Base-by-base conservation (phyloP, 1,284 basidiomycete genomes). In the Cutaneotrichosporon sp. region DNA sequence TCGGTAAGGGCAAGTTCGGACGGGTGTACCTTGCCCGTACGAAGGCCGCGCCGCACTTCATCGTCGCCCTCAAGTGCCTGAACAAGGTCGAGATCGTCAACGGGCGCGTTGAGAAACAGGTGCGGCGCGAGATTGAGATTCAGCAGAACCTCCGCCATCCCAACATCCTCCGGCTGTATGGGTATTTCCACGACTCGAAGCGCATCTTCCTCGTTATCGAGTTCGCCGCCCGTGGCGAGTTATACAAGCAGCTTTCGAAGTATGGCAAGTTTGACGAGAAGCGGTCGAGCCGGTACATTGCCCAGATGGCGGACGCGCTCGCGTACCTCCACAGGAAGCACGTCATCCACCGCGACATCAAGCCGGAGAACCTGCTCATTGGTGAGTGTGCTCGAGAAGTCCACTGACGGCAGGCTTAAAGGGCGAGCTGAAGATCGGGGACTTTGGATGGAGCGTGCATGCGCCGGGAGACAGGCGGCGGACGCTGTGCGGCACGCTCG, bases 401-500 rank as follows among this genome's bases (percentile, higher is more conserved):
- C 11, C 31, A 19, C 26, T 25, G 29, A 35, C 33, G 4, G 4
- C 49, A 65, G 64, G 64, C 16, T 84, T 98, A 65, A 89, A 92
- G 61, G 96, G 94, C 39, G 94, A 98, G 71, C 79, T 99, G 60
- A 98, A 99, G 80, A 97, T 99, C 60, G 96, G 85, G 6, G 96
- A 98, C 75, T 98, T 99, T 75, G 96, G 96, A 7, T 98, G 96
- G 94, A 91, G 88, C 67, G 94, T 98, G 3, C 96, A 98, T 71
- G 96, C 96, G 0, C 96, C 94, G 0, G 85, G 90, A 0, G 90
- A 91, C 71, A 78, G 90, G 59, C 78, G 92, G 37, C 86, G 82
- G 70, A 97, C 92, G 0, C 79, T 97, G 4, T 97, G 93, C 65
- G 94, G 94, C 4, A 98, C 96, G 4, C 77, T 97, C 43, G 96